Conservation (phyloP, 2,329 filamentous ascomycete genomes). For the Clonostachys byssicola region DNA sequence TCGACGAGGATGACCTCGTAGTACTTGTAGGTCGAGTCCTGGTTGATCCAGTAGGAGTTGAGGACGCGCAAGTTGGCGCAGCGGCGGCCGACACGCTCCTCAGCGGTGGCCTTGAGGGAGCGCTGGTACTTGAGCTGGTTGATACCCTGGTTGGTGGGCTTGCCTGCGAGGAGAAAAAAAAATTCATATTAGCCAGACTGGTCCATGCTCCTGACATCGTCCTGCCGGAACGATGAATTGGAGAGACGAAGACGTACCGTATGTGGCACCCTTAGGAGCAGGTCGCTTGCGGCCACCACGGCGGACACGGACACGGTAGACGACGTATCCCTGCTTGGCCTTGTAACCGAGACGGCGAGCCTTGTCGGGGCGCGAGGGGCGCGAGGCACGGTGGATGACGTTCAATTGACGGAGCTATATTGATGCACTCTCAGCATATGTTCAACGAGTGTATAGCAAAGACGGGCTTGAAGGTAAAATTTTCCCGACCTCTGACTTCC, state of each 20-base stretch:
- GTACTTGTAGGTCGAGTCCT: conserved; percentile 99
- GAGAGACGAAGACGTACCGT: conserved; percentile 60
- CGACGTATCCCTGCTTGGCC: conserved; percentile 99
- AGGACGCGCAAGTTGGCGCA: conserved; percentile 99
- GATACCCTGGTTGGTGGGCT: conserved; percentile 99
- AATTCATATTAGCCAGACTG: not conserved
- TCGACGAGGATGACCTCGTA: conserved; percentile 99
- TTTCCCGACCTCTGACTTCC: conserved; percentile 1
- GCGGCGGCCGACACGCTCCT: conserved; percentile 99
- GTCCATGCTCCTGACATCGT: conserved; percentile 5
- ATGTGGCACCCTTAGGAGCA: conserved; percentile 96
- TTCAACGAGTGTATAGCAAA: conserved; percentile 99
- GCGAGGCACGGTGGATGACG: conserved; percentile 98
- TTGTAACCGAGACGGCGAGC: conserved; percentile 99
- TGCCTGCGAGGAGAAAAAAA: conserved; percentile 58
- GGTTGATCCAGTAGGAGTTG: conserved; percentile 99
- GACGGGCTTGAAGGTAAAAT: conserved; percentile 11
- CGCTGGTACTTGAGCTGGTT: conserved; percentile 99
- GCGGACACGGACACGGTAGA: conserved; percentile 98
- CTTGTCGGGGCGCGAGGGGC: conserved; percentile 98
- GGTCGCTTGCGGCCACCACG: conserved; percentile 98
- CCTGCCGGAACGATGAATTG: not conserved
- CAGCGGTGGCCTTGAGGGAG: conserved; percentile 93
- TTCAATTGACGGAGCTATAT: conserved; percentile 99
- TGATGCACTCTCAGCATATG: conserved; percentile 99